Evolutionary conservation across 805 yeast species (phyloP), one percentile per base, ranked within the genome.

Genomic region (Candida tibetensis): DNA sequence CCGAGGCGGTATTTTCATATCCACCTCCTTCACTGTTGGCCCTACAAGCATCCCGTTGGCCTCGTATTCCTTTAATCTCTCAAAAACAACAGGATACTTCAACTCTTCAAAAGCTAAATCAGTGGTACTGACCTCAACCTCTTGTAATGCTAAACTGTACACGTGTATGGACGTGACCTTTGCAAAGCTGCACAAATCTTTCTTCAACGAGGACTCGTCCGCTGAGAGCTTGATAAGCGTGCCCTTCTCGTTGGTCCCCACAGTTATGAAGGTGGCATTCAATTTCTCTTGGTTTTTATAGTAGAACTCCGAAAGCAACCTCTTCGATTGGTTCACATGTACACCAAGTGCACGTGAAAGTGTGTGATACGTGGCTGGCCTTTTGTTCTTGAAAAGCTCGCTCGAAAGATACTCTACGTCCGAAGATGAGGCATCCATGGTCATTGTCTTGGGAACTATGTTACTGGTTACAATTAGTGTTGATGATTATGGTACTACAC

Each of bases 331-430:
- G 16, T 50, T 32, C 2, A 59, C 63, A 32, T 69, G 65, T 7
- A 74, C 52, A n/a, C 53, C 52, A 36, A 71, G 47, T 5, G 57
- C 59, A 31, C 77, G 56, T 3, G 77, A 58, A 5, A 73, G 56
- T 5, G 65, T 52, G 33, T 66, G 66, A 45, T 70, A 76, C 1
- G 74, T 71, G 30, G 70, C 66, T 2, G 55, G 53, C 22, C 42
- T 44, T 15, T 48, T 45, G 3, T 52, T 37, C 36, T 51, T 46
- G 40, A 60, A 47, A 13, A 62, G 33, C 31, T 49, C 52, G n/a
- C 42, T 33, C 7, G 70, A 51, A 22, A 68, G 38, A 40, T 53
- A 59, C 37, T 62, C 64, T 17, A 58, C 56, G 41, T 65, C 62
- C 17, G 42, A 41, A 26, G 45, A 40, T 9, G 58, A 31, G 7